A percentile compares a stretch with the other conserved stretches of the same genome.
Evolutionary conservation across 306 rosid genomes (phyloP).

Genomic region (Vigna mungo): DNA sequence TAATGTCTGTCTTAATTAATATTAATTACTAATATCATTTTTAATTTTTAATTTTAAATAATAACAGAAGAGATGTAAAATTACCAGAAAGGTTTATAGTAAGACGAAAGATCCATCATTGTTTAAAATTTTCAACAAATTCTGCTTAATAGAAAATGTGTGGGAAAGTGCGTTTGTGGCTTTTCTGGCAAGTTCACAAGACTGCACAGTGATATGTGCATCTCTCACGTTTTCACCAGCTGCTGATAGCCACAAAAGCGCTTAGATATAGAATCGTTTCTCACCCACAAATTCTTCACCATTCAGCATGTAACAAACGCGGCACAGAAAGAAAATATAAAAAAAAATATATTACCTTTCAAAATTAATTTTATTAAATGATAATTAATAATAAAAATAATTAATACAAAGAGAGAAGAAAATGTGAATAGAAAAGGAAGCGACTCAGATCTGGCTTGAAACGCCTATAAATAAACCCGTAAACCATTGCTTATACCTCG

Average conservation of each 20-base stretch:
- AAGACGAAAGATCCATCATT: too few species aligned
- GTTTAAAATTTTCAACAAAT: too few species aligned
- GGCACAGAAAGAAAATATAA: background rate
- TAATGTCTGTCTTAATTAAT: too few species aligned
- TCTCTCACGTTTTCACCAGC: background rate
- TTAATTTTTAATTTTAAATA: too few species aligned
- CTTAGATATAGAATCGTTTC: background rate
- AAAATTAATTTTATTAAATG: background rate
- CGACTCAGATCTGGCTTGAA: conserved; percentile 45
- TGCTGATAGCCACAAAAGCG: background rate
- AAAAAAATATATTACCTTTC: background rate
- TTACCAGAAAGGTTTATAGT: too few species aligned
- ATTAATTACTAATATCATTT: too few species aligned
- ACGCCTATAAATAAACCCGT: conserved; percentile 59
- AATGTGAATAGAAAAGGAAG: background rate
- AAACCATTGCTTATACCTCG: conserved; percentile 16
- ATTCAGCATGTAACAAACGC: background rate
- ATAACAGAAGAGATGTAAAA: too few species aligned
- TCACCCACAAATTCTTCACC: background rate
- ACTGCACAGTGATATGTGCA: background rate
- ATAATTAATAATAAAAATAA: background rate
- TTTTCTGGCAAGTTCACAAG: too few species aligned
- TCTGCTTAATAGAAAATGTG: too few species aligned
- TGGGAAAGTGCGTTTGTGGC: background rate
- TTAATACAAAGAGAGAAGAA: background rate